Evolutionary conservation across 2,329 filamentous ascomycete genomes (phyloP).

Genomic region (Thielaviopsis punctulata): DNA sequence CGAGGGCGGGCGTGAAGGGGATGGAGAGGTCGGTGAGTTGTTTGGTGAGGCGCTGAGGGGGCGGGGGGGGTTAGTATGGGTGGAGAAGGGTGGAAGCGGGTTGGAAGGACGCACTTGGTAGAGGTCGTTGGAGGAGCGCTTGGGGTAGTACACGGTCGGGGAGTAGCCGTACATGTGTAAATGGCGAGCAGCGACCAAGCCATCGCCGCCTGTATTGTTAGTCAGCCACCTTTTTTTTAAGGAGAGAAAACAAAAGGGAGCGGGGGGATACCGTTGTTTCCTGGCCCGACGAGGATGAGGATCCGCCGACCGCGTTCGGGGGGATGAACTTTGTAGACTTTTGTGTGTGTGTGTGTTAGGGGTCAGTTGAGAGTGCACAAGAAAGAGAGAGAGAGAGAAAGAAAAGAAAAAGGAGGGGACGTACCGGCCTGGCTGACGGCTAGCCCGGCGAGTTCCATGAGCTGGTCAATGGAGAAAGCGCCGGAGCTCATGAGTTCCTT

Average conservation of each 20-base stretch:
- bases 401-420: conserved; percentile 13
- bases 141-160: conserved; percentile 82
- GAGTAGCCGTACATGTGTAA: conserved; percentile 82
- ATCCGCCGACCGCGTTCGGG: conserved; percentile 51
- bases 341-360: background rate
- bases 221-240: conserved; percentile 12
- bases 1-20: conserved; percentile 71
- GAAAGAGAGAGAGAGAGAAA: background rate
- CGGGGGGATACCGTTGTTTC: conserved; percentile 41
- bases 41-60: conserved; percentile 52
- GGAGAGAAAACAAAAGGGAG: background rate
- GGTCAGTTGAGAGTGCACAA: background rate
- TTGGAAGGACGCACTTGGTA: conserved; percentile 46
- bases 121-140: conserved; percentile 75
- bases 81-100: conserved; percentile 4
- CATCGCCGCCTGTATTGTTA: conserved; percentile 58
- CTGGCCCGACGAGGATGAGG: conserved; percentile 80
- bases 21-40: conserved; percentile 73
- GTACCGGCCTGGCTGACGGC: conserved; percentile 79
- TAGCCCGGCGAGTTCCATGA: conserved; percentile 91
- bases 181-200: conserved; percentile 84
- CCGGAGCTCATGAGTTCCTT: conserved; percentile 80
- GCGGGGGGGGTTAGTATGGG: background rate
- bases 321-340: conserved; percentile 75
- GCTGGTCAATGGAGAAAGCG: conserved; percentile 84